A percentile compares a stretch with the other conserved stretches of the same genome.
These are phyloP conservation scores for Xeromyces bisporus DNA, from an alignment of 495 filamentous ascomycete genomes.

Conservation along the genomic window DNA sequence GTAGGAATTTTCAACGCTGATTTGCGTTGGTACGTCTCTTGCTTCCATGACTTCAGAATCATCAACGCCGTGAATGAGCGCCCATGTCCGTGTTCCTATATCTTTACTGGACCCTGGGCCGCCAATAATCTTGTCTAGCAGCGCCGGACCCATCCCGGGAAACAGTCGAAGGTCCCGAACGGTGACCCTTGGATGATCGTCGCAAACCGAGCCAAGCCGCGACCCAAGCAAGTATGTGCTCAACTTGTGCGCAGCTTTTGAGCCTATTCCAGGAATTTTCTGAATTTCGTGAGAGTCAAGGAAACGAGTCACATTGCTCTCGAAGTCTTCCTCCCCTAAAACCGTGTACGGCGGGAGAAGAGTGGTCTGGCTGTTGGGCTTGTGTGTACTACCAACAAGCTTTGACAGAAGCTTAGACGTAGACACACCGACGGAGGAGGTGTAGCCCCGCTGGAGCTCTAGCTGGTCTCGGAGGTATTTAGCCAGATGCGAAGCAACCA, in stretches of 20 bases:
- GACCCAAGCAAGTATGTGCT: conserved; percentile 40
- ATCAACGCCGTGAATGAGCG: conserved; percentile 58
- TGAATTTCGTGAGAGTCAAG: conserved; percentile 63
- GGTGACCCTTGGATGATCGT: conserved; percentile 35
- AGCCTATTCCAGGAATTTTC: conserved; percentile 74
- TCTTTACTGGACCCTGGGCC: conserved; percentile 52
- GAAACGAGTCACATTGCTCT: conserved; percentile 44
- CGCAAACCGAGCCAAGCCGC: conserved; percentile 18
- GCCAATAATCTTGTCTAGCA: conserved; percentile 46
- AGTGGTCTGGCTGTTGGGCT: conserved; percentile 73
- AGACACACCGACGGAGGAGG: conserved; percentile 70
- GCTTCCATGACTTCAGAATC: conserved; percentile 50
- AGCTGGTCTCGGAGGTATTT: conserved; percentile 50
- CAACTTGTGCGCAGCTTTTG: conserved; percentile 55
- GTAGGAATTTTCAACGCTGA: conserved; percentile 91
- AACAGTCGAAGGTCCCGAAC: conserved; percentile 47
- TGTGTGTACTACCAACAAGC: conserved; percentile 66
- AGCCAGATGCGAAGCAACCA: conserved; percentile 61
- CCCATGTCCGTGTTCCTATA: conserved; percentile 52
- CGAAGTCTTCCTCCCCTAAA: conserved; percentile 3
- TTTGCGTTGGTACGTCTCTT: conserved; percentile 62
- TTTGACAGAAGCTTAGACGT: conserved; percentile 77
- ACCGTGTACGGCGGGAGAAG: conserved; percentile 45
- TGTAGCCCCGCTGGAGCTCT: conserved; percentile 67
- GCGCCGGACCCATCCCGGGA: conserved; percentile 39